Percentiles rank a stretch among this genome's conserved stretches.
phyloP scores from a whole-genome alignment of 2,329 filamentous ascomycete species.

The Colletotrichum sp. region DNA sequence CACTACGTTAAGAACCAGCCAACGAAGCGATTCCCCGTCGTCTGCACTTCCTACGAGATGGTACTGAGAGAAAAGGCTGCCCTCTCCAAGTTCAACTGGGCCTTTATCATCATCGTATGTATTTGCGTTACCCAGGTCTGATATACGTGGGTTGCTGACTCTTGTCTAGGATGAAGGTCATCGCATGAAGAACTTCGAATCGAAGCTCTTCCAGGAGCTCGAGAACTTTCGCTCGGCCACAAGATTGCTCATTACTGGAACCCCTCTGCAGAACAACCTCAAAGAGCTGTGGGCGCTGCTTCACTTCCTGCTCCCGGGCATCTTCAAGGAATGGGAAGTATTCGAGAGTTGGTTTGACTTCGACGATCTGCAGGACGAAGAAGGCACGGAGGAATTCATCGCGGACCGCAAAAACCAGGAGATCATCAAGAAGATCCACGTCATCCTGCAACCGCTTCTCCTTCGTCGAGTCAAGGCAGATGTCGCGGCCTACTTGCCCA shows the following conservation, averaged over 20 bases:
- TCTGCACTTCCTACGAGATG: constrained; percentile 96
- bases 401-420: constrained; percentile 70
- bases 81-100: constrained; percentile 87
- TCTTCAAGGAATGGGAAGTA: constrained; percentile 91
- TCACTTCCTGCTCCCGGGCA: constrained; percentile 89
- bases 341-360: constrained; percentile 99
- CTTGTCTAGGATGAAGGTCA: constrained; percentile 82
- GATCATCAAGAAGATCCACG: constrained; percentile 77
- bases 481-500: constrained; percentile 88
- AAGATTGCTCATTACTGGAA: constrained; percentile 90
- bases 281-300: constrained; percentile 94
- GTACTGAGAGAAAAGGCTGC: constrained; percentile 88
- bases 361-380: constrained; percentile 84
- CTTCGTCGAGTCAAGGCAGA: constrained; percentile 90
- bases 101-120: constrained; percentile 90
- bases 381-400: constrained; percentile 78
- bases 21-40: constrained; percentile 78
- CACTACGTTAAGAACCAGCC: constrained; percentile 67
- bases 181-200: constrained; percentile 95
- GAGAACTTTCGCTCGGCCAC: constrained; percentile 90
- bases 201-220: constrained; percentile 86
- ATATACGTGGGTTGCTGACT: constrained; percentile 8
- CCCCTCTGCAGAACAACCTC: constrained; percentile 93
- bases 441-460: constrained; percentile 90
- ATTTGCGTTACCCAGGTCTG: not conserved